Base-by-base conservation (phyloP, 257 asterid species). In the Solanum etuberosum region DNA sequence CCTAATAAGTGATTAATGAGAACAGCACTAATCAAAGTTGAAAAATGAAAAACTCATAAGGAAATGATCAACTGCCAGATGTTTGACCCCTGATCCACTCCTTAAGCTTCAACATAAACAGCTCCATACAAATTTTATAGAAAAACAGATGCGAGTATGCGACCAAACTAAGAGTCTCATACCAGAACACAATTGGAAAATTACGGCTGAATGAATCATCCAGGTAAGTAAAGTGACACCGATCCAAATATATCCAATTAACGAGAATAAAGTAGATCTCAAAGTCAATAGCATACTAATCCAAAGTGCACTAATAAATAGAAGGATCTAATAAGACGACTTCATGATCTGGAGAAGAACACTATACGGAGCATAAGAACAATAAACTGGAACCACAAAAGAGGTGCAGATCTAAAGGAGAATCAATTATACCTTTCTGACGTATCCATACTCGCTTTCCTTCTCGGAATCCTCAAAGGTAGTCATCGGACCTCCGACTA, bases 401-500 rank as follows among this genome's bases (percentile, higher is more conserved):
- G n/a, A 21, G 68, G 37, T 71, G 18, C 38, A 82, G 83, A 86
- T 71, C 59, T 82, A 80, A 84, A 46, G 32, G 34, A 29, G 23
- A 21, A 35, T 20, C 65, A 89, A 7, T 6, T 0, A 32, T 48
- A 97, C 99, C 98, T 97, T 97, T 89, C 99, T 95, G 81, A 97
- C 99, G 89, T 97, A 97, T 34, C 99, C 99, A 73, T 94, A 97
- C 95, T 97, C 99, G 97, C 98, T 95, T 94, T 97, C 99, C 98
- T 97, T 97, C 88, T 97, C 98, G 86, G 98, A 97, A 92, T 97
- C 99, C 93, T 97, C 98, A 90, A 97, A 97, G 83, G 99, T 97
- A 38, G 99, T 97, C 85, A 97, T 5, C 12, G 97, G 95, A 9
- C 94, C 96, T 90, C 98, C 99, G 81, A 91, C 84, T 9, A 91